Evolutionary conservation across 2,329 filamentous ascomycete species (phyloP), one percentile per base, ranked within the genome.

Genomic region (Fusarium sp.): DNA sequence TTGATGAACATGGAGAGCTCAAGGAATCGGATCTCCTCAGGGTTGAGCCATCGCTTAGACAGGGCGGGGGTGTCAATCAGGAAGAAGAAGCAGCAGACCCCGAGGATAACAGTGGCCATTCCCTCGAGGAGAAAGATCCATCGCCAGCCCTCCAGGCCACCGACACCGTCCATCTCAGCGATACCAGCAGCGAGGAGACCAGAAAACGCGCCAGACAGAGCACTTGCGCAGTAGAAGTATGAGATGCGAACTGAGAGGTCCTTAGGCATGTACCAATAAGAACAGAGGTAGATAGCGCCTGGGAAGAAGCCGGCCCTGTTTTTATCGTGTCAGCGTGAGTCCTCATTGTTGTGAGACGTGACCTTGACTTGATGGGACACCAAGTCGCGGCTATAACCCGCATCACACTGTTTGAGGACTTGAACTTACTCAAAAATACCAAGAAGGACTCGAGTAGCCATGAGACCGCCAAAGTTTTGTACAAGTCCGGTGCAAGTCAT

Each of bases 171-270:
- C 89, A 92, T 91, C 48, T 88, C 81, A 14, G 85, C 85, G 63
- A 92, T 92, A 0, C 85, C 90, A 1, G 89, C 89, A 1, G 91
- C 90, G 1, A 92, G 83, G 4, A 92, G 83, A 6, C 91, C 91
- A 71, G 90, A 91, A 60, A 92, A 92, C 0, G 89, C 92, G 1
- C 92, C 92, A 1, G 91, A 90, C 0, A 94, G 80, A 0, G 92
- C 91, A 2, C 92, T 92, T 0, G 91, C 91, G 1, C 91, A 92
- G 81, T 94, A 95, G 81, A 95, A 94, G 46, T 93, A 88, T 6
- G 92, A 91, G 44, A 91, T 88, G 46, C 92, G 87, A 14, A 92
- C 85, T 31, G 91, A 92, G 36, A 94, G 89, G 70, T 95, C 92
- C 6, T 85, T 86, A 15, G 92, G 85, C 74, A 88, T 90, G 71